These are phyloP conservation scores for Tulasnella sp. DNA, from an alignment of 768 basidiomycete species.

Conservation along the genomic window DNA sequence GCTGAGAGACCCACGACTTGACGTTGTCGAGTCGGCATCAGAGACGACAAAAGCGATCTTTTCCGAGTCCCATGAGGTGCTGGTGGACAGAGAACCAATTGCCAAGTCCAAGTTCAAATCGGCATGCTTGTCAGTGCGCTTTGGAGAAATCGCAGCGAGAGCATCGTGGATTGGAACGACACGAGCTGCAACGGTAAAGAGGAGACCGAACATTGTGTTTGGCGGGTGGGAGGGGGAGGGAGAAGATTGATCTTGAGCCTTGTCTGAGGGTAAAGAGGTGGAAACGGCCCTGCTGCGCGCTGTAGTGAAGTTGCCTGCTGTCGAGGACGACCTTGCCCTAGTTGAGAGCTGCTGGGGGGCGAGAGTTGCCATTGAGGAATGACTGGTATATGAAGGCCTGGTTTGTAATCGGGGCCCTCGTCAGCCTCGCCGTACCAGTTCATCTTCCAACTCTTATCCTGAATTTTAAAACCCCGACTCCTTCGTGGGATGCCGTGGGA, in stretches of 20 bases:
- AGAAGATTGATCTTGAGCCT: conserved; percentile 9
- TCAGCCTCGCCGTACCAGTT: too few relatives aligned
- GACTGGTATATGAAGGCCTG: too few relatives aligned
- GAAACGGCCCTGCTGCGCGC: conserved; percentile 9
- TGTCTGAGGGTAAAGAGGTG: background rate
- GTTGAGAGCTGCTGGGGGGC: background rate
- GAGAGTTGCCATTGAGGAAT: conserved; percentile 1
- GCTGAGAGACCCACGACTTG: background rate
- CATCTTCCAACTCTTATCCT: too few relatives aligned
- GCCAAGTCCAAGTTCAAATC: background rate
- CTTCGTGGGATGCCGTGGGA: too few relatives aligned
- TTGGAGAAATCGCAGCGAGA: conserved; percentile 10
- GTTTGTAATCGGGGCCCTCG: too few relatives aligned
- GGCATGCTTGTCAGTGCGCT: background rate
- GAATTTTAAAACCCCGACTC: too few relatives aligned
- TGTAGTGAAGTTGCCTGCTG: conserved; percentile 12
- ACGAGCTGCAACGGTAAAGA: conserved; percentile 20
- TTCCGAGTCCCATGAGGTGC: background rate
- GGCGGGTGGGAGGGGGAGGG: conserved; percentile 26
- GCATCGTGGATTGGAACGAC: conserved; percentile 15
- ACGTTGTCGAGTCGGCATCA: background rate
- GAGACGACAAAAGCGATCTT: background rate
- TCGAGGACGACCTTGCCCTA: conserved; percentile 15
- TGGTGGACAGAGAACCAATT: background rate
- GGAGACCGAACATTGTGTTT: conserved; percentile 34